Conservation (phyloP, 2,329 filamentous ascomycete genomes). For the Talaromyces sp. region DNA sequence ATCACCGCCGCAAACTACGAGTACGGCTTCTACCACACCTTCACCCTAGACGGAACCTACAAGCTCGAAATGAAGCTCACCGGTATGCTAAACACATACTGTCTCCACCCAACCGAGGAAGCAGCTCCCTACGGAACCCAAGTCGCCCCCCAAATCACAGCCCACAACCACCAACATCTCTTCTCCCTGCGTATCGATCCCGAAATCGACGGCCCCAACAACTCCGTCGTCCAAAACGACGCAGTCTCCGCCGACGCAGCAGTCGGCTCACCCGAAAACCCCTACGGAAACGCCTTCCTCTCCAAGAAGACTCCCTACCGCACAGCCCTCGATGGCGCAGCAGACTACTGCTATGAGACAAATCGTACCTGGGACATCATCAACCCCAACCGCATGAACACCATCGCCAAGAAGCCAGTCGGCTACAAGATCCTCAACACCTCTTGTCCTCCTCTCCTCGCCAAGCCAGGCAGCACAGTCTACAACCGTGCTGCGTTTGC, state of each 20-base stretch:
- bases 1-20: slow-evolving; percentile 96
- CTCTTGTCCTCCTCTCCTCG: slow-evolving; percentile 41
- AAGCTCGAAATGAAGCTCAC: slow-evolving; percentile 89
- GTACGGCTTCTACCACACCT: slow-evolving; percentile 81
- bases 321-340: slow-evolving; percentile 52
- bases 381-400: slow-evolving; percentile 30
- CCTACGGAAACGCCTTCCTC: slow-evolving; percentile 66
- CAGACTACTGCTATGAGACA: slow-evolving; percentile 56
- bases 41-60: slow-evolving; percentile 86
- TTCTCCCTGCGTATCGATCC: slow-evolving; percentile 87
- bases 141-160: slow-evolving; percentile 84
- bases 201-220: slow-evolving; percentile 79
- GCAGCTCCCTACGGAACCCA: slow-evolving; percentile 84
- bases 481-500: slow-evolving; percentile 63
- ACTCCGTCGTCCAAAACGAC: slow-evolving; percentile 66
- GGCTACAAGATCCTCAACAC: slow-evolving; percentile 33
- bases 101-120: slow-evolving; percentile 75
- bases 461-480: slow-evolving; percentile 57
- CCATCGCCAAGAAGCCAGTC: slow-evolving; percentile 27
- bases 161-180: slow-evolving; percentile 91
- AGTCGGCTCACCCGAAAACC: slow-evolving; percentile 68
- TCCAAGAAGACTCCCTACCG: slow-evolving; percentile 47
- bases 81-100: slow-evolving; percentile 87
- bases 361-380: slow-evolving; percentile 36
- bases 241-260: slow-evolving; percentile 51